Base-by-base conservation (phyloP, 306 rosid species). In the Castanopsis chinensis region DNA sequence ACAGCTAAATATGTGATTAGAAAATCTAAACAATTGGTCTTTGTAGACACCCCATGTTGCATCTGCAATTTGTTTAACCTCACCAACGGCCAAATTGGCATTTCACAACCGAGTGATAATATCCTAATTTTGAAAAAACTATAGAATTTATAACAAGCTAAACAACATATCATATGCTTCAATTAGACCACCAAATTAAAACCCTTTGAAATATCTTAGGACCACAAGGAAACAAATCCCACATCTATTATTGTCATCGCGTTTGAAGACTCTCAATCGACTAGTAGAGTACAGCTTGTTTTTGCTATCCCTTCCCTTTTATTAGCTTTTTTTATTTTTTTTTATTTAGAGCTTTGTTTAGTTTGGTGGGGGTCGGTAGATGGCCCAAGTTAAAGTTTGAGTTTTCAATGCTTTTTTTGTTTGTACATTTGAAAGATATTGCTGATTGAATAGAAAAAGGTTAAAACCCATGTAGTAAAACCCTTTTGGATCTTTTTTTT, bases 211-310 rank as follows among this genome's bases (percentile, higher is more conserved):
- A 23, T 23, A 23, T 23, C 25, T 23, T 23, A n/a, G n/a, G n/a
- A n/a, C n/a, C n/a, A n/a, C n/a, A n/a, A n/a, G n/a, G n/a, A n/a
- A n/a, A n/a, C n/a, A n/a, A n/a, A n/a, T n/a, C n/a, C n/a, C 53
- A 35, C 56, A 5, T 57, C 76, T 51, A 45, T 27, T 21, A 70
- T 37, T 23, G 54, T 54, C 71, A 35, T 65, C 73, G 76, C 87
- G 52, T 84, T 70, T 23, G 89, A 71, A 70, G 41, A 14, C 60
- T 17, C 79, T 71, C 25, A 23, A 76, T 85, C 59, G 71, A 69
- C 78, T 72, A 52, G 15, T 14, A 72, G 49, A 63, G 74, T 76
- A 23, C 28, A 33, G 41, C 41, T 33, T 33, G 65, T 76, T 77
- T 80, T 74, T 81, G 59, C 83, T 67, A 51, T 53, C 65, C 73